Percentiles rank a stretch among this genome's conserved stretches.
Evolutionary conservation across 192 early-diverging fungal genomes (phyloP).

Genomic region (Paraglomus occultum): DNA sequence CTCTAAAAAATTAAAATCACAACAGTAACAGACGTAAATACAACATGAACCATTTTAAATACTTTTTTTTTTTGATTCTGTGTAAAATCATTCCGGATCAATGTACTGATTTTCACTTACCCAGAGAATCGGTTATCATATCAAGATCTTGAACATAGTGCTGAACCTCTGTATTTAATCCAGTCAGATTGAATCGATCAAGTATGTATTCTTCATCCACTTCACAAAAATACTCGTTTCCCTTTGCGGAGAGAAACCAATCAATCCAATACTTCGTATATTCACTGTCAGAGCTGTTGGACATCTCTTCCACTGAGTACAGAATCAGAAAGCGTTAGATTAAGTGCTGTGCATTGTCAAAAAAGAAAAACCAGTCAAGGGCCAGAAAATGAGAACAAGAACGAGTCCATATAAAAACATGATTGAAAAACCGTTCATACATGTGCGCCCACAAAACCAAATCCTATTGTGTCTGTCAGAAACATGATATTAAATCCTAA

Average conservation of each 20-base stretch:
- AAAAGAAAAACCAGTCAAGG: no score
- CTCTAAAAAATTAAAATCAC: constrained; percentile 45
- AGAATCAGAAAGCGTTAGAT: no score
- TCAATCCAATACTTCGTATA: constrained; percentile 89
- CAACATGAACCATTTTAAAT: constrained; percentile 3
- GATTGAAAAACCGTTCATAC: no score
- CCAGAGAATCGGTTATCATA: constrained; percentile 87
- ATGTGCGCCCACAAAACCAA: no score
- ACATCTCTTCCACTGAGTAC: constrained; percentile 52
- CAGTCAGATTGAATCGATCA: constrained; percentile 97
- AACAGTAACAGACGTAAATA: no score
- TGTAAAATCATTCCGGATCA: not conserved
- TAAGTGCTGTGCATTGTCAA: no score
- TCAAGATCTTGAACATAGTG: constrained; percentile 90
- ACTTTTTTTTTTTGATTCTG: not conserved
- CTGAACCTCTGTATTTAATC: constrained; percentile 85
- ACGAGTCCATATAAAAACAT: no score
- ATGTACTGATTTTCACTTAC: constrained; percentile 31
- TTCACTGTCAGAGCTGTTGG: constrained; percentile 59
- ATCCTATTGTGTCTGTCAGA: no score
- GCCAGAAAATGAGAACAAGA: no score
- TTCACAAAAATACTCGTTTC: constrained; percentile 98
- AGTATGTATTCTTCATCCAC: constrained; percentile 98
- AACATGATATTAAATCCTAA: not conserved
- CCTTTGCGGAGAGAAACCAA: constrained; percentile 88